These are phyloP conservation scores for Mollisiaceae sp. DNA, from an alignment of 2,329 filamentous ascomycete species.

Conservation along the genomic window DNA sequence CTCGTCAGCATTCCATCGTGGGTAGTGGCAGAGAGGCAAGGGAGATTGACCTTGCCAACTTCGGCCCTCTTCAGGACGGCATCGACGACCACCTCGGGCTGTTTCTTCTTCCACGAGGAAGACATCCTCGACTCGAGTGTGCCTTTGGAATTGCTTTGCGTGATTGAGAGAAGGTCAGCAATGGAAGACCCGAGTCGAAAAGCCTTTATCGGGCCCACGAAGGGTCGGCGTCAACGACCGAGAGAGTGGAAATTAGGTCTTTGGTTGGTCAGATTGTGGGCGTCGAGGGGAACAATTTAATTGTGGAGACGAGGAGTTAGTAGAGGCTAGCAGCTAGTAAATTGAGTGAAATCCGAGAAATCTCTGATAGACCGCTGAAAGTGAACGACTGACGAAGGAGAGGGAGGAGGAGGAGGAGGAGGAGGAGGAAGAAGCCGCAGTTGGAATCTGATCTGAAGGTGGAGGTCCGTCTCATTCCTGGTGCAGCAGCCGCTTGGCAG, in stretches of 20 bases:
- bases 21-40: constrained; percentile 27
- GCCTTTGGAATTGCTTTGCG: constrained; percentile 4
- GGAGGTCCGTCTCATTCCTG: constrained; percentile 8
- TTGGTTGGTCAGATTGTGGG: constrained; percentile 7
- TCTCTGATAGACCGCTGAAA: not conserved
- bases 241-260: constrained; percentile 6
- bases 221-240: constrained; percentile 28
- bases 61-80: constrained; percentile 75
- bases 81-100: constrained; percentile 68
- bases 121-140: constrained; percentile 50
- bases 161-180: constrained; percentile 13
- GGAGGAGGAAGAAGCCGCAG: not conserved
- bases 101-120: constrained; percentile 63
- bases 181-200: constrained; percentile 9
- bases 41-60: constrained; percentile 70
- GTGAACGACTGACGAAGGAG: constrained; percentile 2
- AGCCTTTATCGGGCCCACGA: constrained; percentile 23
- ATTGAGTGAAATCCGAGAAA: not conserved
- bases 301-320: not conserved
- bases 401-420: not conserved
- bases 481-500: not conserved
- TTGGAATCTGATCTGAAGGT: not conserved
- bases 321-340: not conserved
- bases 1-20: constrained; percentile 27
- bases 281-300: constrained; percentile 8